phyloP scores from a whole-genome alignment of 176 grass and related monocot genomes.

The Tillandsia leiboldiana region DNA sequence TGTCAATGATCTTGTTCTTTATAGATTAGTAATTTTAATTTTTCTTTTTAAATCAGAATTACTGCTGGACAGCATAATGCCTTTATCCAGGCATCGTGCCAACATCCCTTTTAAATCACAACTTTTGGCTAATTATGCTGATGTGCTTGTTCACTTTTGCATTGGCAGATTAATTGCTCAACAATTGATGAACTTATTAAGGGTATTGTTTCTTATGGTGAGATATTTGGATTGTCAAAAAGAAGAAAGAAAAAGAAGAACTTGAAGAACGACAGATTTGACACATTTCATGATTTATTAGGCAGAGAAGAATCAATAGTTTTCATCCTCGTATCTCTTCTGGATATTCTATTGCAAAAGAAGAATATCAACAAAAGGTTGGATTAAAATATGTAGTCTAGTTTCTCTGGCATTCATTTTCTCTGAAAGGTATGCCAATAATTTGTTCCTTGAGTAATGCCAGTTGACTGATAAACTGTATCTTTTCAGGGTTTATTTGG shows the following conservation, averaged over 20 bases:
- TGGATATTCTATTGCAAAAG: constrained; percentile 73
- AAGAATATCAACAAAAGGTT: constrained; percentile 80
- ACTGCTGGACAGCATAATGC: no score
- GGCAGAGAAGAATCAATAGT: constrained; percentile 23
- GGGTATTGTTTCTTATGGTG: constrained; percentile 40
- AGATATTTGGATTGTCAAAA: constrained; percentile 32
- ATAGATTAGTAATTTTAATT: no score
- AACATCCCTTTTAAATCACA: background rate
- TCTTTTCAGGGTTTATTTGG: constrained; percentile 37
- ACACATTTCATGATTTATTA: constrained; percentile 17
- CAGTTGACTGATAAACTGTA: constrained; percentile 4
- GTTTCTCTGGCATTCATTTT: background rate
- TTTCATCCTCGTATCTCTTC: constrained; percentile 59
- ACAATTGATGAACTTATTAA: constrained; percentile 46
- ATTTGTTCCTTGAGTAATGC: background rate
- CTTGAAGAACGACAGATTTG: constrained; percentile 31
- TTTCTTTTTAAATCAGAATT: no score
- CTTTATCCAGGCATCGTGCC: no score
- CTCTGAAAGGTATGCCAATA: background rate
- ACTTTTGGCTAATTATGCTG: background rate
- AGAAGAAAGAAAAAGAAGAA: constrained; percentile 46
- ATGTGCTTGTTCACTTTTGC: constrained; percentile 14
- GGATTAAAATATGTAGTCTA: background rate
- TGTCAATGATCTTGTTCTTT: no score
- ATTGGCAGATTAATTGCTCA: constrained; percentile 57